phyloP scores from a whole-genome alignment of 176 grass and related monocot species.

The Ensete glaucum region DNA sequence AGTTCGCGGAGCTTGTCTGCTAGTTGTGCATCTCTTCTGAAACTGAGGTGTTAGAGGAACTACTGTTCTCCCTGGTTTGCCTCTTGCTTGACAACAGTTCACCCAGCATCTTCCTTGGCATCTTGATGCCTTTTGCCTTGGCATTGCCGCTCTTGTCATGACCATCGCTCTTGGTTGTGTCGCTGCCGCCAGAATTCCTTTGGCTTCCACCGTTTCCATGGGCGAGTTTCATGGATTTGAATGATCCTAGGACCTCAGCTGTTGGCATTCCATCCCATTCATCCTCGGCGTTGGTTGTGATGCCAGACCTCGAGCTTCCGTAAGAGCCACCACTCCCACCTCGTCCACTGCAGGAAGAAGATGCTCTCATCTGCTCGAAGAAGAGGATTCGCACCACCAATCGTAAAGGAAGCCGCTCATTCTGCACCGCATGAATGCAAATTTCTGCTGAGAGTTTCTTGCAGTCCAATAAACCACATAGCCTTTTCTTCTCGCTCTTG shows the following conservation, averaged over 20 bases:
- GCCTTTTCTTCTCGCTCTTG: slow-evolving; percentile 77
- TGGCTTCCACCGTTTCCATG: neutral
- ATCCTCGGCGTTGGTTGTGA: slow-evolving; percentile 70
- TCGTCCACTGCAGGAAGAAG: slow-evolving; percentile 38
- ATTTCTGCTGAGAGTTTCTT: slow-evolving; percentile 69
- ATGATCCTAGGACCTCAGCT: slow-evolving; percentile 35
- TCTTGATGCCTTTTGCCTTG: slow-evolving; percentile 35
- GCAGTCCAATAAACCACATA: slow-evolving; percentile 73
- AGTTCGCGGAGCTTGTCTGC: neutral
- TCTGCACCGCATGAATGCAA: slow-evolving; percentile 71
- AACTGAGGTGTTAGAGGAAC: slow-evolving; percentile 60
- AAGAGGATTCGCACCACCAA: slow-evolving; percentile 79
- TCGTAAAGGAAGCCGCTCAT: slow-evolving; percentile 72
- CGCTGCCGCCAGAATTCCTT: slow-evolving; percentile 2
- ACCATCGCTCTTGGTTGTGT: slow-evolving; percentile 16
- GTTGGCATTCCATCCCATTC: slow-evolving; percentile 62
- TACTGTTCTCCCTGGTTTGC: slow-evolving; percentile 34
- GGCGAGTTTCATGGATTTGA: slow-evolving; percentile 31
- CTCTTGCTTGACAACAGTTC: slow-evolving; percentile 50
- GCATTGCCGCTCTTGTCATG: slow-evolving; percentile 26
- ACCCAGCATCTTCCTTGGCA: slow-evolving; percentile 43
- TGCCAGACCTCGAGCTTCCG: slow-evolving; percentile 73
- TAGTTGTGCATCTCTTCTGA: slow-evolving; percentile 33
- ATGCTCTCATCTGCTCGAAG: slow-evolving; percentile 65
- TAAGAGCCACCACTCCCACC: slow-evolving; percentile 61